Evolutionary conservation across 306 rosid species (phyloP), one percentile per base, ranked within the genome.

Genomic region (Sicyos edulis): DNA sequence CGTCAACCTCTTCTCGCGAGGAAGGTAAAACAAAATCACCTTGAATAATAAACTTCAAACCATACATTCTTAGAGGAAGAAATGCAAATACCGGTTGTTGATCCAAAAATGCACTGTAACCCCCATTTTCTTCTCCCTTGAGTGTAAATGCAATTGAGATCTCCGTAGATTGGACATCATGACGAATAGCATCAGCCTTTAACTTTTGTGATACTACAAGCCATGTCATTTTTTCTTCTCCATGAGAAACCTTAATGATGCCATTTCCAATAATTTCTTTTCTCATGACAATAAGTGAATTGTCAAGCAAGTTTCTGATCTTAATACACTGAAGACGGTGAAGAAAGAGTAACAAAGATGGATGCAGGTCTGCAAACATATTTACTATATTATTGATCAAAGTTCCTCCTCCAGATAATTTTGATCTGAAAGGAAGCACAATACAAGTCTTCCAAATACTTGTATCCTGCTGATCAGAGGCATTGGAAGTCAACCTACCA

Each of bases 1-100:
- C 98, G 65, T 92, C 98, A 78, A 92, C 98, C 79, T 92, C 98
- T 86, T 92, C 98, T 81, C 98, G 85, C 58, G 98, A 92, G 47
- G 98, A 92, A n/a, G 98, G 96, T 79, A 92, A 90, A 79, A 87
- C 91, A 84, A 92, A 92, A 86, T 92, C 92, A 24, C 98, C 98
- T 85, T 92, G 98, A 80, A 92, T 82, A 75, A 92, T 92, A 78
- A 92, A 88, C 73, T 87, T 92, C 75, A 92, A 83, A 75, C 98
- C 98, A 76, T 90, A 92, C 49, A 86, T 84, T 80, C 98, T 87
- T 20, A 92, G 79, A 75, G 98, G 98, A 82, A 90, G 98, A 82
- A 87, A 92, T 45, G 98, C 92, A 85, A 92, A 92, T 73, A 87
- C 98, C 16, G 96, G 98, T 77, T 88, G 96, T 71, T 82, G 96